phyloP scores from a whole-genome alignment of 305 asterid species.

The Fraxinus latifolia region DNA sequence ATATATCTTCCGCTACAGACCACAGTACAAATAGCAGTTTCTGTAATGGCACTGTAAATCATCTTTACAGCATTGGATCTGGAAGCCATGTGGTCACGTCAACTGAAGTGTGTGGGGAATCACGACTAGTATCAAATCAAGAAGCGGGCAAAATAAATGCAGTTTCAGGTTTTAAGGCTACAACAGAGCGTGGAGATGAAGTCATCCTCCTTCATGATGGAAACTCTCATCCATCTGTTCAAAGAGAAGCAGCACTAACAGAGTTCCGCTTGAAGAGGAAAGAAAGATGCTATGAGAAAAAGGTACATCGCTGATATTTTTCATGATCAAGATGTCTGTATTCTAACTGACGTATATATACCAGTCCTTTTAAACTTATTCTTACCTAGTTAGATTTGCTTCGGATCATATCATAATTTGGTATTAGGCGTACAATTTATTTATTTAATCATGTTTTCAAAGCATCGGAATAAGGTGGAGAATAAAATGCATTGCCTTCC shows the following conservation, averaged over 20 bases:
- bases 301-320: constrained; percentile 40
- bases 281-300: constrained; percentile 83
- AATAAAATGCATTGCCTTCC: not conserved
- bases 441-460: not conserved
- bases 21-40: constrained; percentile 49
- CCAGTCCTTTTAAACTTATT: not conserved
- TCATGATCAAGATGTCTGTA: not conserved
- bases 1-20: constrained; percentile 45
- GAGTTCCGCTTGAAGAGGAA: constrained; percentile 83
- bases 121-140: not conserved
- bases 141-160: constrained; percentile 26
- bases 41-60: constrained; percentile 34
- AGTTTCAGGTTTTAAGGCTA: constrained; percentile 21
- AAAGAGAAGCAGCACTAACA: constrained; percentile 69
- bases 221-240: constrained; percentile 39
- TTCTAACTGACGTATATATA: not conserved
- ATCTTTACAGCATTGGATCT: constrained; percentile 25
- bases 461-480: not conserved
- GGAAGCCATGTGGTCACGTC: constrained; percentile 18
- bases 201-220: constrained; percentile 37
- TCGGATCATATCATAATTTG: not conserved
- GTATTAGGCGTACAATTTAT: not conserved
- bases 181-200: constrained; percentile 38
- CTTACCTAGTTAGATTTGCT: not conserved
- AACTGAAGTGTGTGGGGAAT: not conserved